phyloP scores from a whole-genome alignment of 106 monocot genomes.

The Allium cepa region DNA sequence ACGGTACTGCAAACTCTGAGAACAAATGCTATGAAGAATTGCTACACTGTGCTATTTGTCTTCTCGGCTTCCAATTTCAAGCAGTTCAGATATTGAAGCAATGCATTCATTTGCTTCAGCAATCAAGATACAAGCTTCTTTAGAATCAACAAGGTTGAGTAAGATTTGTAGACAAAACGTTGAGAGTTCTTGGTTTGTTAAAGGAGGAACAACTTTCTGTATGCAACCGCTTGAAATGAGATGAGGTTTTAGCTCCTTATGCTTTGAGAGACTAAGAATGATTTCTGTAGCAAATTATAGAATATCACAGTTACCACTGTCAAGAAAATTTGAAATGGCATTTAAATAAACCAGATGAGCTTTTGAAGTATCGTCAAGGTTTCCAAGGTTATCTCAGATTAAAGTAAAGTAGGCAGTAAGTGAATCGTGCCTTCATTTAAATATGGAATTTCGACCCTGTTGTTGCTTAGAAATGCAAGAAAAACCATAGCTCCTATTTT shows the following conservation, averaged over 20 bases:
- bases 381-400: conserved; percentile 39
- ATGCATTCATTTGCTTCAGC: too few species aligned
- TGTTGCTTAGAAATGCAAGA: conserved; percentile 37
- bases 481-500: conserved; percentile 50
- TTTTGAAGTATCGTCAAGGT: conserved; percentile 42
- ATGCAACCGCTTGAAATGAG: conserved; percentile 36
- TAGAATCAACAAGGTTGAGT: conserved; percentile 20
- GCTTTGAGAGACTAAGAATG: conserved; percentile 37
- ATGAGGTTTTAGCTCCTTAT: conserved; percentile 23
- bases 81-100: too few species aligned
- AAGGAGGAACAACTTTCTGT: conserved; percentile 29
- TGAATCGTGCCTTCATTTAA: conserved; percentile 32
- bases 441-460: conserved; percentile 38
- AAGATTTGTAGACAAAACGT: conserved; percentile 44
- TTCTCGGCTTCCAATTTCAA: too few species aligned
- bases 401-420: conserved; percentile 43
- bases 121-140: neutral
- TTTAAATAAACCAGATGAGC: conserved; percentile 30
- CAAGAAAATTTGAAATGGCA: conserved; percentile 30
- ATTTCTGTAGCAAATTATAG: conserved; percentile 32
- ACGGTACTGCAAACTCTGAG: too few species aligned
- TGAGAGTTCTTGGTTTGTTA: conserved; percentile 23
- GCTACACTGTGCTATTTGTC: too few species aligned
- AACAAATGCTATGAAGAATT: too few species aligned
- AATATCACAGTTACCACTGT: conserved; percentile 26